phyloP scores from a whole-genome alignment of 2,329 filamentous ascomycete species.

The Ceratocystis smalleyi region DNA sequence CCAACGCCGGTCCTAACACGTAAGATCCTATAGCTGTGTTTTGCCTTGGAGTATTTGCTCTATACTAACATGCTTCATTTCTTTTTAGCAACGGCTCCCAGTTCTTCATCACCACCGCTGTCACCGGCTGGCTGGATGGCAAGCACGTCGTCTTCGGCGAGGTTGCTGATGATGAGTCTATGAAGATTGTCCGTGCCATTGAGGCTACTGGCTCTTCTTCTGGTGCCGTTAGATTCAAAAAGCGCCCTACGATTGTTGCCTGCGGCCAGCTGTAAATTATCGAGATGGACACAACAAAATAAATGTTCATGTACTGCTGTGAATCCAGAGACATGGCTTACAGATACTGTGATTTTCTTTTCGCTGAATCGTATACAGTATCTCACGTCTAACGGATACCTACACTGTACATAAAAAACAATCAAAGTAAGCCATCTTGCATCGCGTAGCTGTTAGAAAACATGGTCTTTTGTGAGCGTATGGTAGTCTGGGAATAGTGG shows the following conservation, averaged over 20 bases:
- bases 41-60: background rate
- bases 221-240: slow-evolving; percentile 40
- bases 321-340: background rate
- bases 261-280: slow-evolving; percentile 28
- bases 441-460: background rate
- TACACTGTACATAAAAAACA: no score
- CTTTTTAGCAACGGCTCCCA: slow-evolving; percentile 81
- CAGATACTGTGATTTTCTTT: background rate
- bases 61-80: slow-evolving; percentile 16
- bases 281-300: background rate
- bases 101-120: slow-evolving; percentile 93
- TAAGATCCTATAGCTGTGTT: slow-evolving; percentile 26
- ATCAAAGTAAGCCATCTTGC: background rate
- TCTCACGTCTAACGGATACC: no score
- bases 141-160: slow-evolving; percentile 77
- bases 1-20: slow-evolving; percentile 91
- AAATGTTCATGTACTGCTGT: background rate
- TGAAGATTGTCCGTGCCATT: slow-evolving; percentile 42
- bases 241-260: slow-evolving; percentile 43
- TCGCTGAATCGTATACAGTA: no score
- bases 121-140: slow-evolving; percentile 70
- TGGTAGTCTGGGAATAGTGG: background rate
- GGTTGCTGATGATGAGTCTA: slow-evolving; percentile 38
- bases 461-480: background rate
- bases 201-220: slow-evolving; percentile 43